These are phyloP conservation scores for Auriscalpium microsporum DNA, from an alignment of 768 basidiomycete genomes.

Conservation along the genomic window DNA sequence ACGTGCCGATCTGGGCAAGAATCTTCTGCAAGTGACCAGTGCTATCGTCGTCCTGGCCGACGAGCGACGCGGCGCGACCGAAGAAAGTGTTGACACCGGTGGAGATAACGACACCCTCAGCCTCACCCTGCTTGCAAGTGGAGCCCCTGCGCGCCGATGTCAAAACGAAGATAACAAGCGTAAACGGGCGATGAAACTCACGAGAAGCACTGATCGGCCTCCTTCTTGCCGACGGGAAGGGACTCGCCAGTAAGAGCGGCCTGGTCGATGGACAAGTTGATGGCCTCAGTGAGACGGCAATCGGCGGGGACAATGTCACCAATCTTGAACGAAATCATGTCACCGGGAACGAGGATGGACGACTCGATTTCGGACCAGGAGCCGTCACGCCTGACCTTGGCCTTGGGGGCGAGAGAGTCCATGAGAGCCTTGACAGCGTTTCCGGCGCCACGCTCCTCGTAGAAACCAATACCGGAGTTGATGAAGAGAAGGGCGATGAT, in stretches of 20 bases:
- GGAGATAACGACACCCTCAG: conserved; percentile 97
- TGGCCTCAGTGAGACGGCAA: conserved; percentile 91
- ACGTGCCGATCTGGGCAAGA: conserved; percentile 94
- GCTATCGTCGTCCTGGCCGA: conserved; percentile 95
- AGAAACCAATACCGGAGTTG: conserved; percentile 98
- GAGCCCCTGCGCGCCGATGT: conserved; percentile 55
- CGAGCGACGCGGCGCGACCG: conserved; percentile 95
- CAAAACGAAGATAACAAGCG: conserved; percentile 8
- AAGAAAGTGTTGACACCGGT: conserved; percentile 99
- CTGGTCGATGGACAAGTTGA: conserved; percentile 98
- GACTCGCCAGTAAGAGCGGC: conserved; percentile 98
- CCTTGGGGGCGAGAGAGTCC: conserved; percentile 98
- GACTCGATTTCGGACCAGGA: conserved; percentile 89
- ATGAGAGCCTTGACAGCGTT: conserved; percentile 99
- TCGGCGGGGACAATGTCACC: conserved; percentile 98
- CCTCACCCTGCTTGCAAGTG: conserved; percentile 98
- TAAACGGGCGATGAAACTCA: conserved; percentile 33
- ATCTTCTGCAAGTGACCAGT: conserved; percentile 99
- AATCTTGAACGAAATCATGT: conserved; percentile 97
- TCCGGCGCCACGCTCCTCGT: conserved; percentile 94
- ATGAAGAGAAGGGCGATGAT: conserved; percentile 85
- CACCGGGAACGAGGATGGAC: conserved; percentile 83
- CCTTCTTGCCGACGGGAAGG: conserved; percentile 85
- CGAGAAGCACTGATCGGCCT: conserved; percentile 97
- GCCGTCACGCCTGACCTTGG: conserved; percentile 83